These are phyloP conservation scores for Pyrenochaeta sp. DNA, from an alignment of 2,329 filamentous ascomycete species.

Conservation along the genomic window DNA sequence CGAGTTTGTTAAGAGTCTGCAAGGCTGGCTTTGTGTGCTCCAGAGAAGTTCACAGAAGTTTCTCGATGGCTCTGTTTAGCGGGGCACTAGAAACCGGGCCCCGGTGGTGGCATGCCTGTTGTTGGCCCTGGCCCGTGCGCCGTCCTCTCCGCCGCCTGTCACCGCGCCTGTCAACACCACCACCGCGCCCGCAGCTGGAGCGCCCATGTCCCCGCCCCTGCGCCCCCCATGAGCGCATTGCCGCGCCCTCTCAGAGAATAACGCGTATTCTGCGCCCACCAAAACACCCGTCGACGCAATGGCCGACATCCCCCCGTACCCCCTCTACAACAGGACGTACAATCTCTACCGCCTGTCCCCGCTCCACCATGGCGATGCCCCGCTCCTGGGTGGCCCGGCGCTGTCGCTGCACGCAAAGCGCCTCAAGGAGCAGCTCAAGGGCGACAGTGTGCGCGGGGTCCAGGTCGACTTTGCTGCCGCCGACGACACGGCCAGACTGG, in stretches of 20 bases:
- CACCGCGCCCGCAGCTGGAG: too few species aligned
- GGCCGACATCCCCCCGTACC: slow-evolving; percentile 49
- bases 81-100: slow-evolving; percentile 15
- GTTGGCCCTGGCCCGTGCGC: too few species aligned
- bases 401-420: slow-evolving; percentile 57
- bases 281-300: slow-evolving; percentile 18
- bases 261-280: slow-evolving; percentile 4
- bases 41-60: slow-evolving; percentile 27
- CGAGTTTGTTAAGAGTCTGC: slow-evolving; percentile 12
- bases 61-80: slow-evolving; percentile 22
- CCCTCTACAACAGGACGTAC: slow-evolving; percentile 62
- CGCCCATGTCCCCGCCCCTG: neutral
- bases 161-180: slow-evolving; percentile 5
- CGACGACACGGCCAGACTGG: slow-evolving; percentile 54
- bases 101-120: too few species aligned
- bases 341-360: slow-evolving; percentile 62
- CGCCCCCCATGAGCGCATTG: too few species aligned
- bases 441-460: slow-evolving; percentile 57
- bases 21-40: slow-evolving; percentile 14
- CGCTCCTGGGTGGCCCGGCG: slow-evolving; percentile 45
- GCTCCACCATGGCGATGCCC: slow-evolving; percentile 56
- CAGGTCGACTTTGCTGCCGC: slow-evolving; percentile 49
- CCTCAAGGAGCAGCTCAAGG: slow-evolving; percentile 58
- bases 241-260: neutral
- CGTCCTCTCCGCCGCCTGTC: slow-evolving; percentile 7